phyloP scores from a whole-genome alignment of 441 rosid genomes.

The Breynia disticha region DNA sequence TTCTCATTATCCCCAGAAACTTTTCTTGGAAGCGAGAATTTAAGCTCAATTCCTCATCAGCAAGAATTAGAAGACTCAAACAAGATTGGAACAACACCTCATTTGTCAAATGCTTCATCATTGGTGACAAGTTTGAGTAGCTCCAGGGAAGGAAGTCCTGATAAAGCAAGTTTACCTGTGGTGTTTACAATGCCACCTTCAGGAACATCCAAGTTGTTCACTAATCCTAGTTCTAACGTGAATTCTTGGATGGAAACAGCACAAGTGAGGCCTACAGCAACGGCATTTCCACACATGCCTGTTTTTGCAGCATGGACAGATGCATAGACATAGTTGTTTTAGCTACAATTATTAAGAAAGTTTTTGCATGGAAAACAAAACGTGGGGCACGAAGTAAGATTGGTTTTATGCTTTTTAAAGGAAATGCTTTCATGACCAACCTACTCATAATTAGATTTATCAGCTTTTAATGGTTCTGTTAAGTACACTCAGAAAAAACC shows the following conservation, averaged over 20 bases:
- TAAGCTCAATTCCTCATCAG: constrained; percentile 8
- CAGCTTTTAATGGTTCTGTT: constrained; percentile 27
- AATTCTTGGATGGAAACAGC: constrained; percentile 41
- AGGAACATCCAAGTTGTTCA: constrained; percentile 39
- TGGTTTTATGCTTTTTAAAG: constrained; percentile 13
- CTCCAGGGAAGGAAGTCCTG: constrained; percentile 57
- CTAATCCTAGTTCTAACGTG: constrained; percentile 26
- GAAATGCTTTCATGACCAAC: constrained; percentile 10
- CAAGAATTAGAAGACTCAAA: constrained; percentile 26
- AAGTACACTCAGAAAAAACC: constrained; percentile 30
- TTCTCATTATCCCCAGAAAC: neutral
- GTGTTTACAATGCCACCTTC: constrained; percentile 46
- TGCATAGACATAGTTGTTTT: constrained; percentile 24
- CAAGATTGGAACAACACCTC: constrained; percentile 20
- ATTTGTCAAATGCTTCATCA: constrained; percentile 45
- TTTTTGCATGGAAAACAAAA: constrained; percentile 25
- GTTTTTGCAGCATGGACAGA: constrained; percentile 96
- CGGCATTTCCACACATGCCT: constrained; percentile 64
- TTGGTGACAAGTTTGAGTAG: constrained; percentile 52
- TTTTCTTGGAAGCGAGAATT: neutral
- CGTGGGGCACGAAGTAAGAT: constrained; percentile 17
- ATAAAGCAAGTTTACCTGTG: constrained; percentile 40
- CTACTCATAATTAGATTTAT: constrained; percentile 18
- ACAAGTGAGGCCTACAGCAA: constrained; percentile 44
- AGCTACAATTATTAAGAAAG: constrained; percentile 5